These are phyloP conservation scores for Wickerhamomyces strasburgensis DNA, from an alignment of 805 yeast species.

Conservation along the genomic window DNA sequence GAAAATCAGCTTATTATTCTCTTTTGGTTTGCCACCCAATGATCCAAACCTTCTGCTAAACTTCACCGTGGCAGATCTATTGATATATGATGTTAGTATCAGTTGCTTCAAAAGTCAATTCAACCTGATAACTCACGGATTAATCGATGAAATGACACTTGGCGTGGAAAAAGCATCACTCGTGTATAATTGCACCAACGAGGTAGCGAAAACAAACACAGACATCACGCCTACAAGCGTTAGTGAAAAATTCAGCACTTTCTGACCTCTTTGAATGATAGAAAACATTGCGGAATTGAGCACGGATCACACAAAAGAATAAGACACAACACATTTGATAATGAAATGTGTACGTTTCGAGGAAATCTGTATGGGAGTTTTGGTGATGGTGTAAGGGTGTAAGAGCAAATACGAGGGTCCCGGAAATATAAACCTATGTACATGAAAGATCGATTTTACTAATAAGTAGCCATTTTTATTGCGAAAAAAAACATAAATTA, in stretches of 20 bases:
- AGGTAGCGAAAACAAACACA: slow-evolving; percentile 41
- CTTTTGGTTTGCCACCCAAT: slow-evolving; percentile 60
- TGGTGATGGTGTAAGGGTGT: too few relatives aligned
- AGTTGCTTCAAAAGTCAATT: slow-evolving; percentile 7
- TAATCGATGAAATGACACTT: slow-evolving; percentile 32
- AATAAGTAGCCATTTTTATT: too few relatives aligned
- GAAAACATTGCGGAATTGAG: slow-evolving; percentile 45
- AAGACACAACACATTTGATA: too few relatives aligned
- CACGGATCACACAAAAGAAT: too few relatives aligned
- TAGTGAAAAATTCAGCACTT: slow-evolving; percentile 47
- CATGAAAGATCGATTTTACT: too few relatives aligned
- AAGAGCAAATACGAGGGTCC: too few relatives aligned
- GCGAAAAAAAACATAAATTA: too few relatives aligned
- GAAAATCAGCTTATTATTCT: slow-evolving; percentile 65
- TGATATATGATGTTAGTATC: slow-evolving; percentile 13
- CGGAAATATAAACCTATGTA: too few relatives aligned
- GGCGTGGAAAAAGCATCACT: slow-evolving; percentile 41
- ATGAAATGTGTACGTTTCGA: too few relatives aligned
- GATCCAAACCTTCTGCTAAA: slow-evolving; percentile 67
- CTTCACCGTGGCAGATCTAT: slow-evolving; percentile 39
- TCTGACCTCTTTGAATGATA: slow-evolving; percentile 41
- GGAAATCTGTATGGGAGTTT: too few relatives aligned
- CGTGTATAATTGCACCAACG: slow-evolving; percentile 43
- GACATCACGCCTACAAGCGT: slow-evolving; percentile 46
- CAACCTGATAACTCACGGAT: slow-evolving; percentile 23